Percentiles rank a stretch among this genome's conserved stretches.
These are phyloP conservation scores for Ceratocystiopsis sp. DNA, from an alignment of 2,329 filamentous ascomycete species.

Conservation along the genomic window DNA sequence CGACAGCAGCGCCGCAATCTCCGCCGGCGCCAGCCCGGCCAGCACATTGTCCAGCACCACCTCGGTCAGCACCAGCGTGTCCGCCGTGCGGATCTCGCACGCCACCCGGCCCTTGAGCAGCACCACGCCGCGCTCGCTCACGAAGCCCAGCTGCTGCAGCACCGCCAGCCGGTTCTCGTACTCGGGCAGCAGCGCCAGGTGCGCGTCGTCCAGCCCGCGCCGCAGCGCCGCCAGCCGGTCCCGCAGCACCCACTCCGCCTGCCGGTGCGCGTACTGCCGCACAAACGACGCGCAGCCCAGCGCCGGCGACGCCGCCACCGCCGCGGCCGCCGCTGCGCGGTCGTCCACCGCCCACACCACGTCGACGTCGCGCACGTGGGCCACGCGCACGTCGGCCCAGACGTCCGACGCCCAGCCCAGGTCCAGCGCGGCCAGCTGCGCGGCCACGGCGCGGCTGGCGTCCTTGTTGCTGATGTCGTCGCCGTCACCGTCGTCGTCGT, in stretches of 20 bases:
- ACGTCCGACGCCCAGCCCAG: conserved; percentile 54
- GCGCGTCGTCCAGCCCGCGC: conserved; percentile 85
- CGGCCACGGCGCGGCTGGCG: too few species aligned
- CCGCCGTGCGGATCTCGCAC: conserved; percentile 93
- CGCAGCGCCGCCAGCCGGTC: conserved; percentile 82
- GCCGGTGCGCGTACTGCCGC: conserved; percentile 86
- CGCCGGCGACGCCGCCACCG: conserved; percentile 48
- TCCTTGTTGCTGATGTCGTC: too few species aligned
- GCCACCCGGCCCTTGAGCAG: conserved; percentile 96
- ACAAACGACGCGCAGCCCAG: conserved; percentile 60
- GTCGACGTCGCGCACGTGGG: conserved; percentile 64
- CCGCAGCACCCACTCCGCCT: conserved; percentile 92
- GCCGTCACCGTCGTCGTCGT: too few species aligned
- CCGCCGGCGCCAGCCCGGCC: conserved; percentile 85
- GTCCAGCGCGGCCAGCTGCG: conserved; percentile 49
- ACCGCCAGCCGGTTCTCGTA: conserved; percentile 92
- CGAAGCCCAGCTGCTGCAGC: conserved; percentile 78
- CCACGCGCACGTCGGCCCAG: conserved; percentile 76
- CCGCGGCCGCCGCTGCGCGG: conserved; percentile 42
- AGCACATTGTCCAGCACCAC: conserved; percentile 93
- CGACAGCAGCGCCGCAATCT: conserved; percentile 86
- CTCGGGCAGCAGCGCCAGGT: conserved; percentile 85
- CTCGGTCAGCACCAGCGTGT: conserved; percentile 91
- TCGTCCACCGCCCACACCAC: conserved; percentile 65
- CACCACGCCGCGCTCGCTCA: conserved; percentile 73